These are phyloP conservation scores for Starmerella apicola DNA, from an alignment of 805 yeast species.

Conservation along the genomic window DNA sequence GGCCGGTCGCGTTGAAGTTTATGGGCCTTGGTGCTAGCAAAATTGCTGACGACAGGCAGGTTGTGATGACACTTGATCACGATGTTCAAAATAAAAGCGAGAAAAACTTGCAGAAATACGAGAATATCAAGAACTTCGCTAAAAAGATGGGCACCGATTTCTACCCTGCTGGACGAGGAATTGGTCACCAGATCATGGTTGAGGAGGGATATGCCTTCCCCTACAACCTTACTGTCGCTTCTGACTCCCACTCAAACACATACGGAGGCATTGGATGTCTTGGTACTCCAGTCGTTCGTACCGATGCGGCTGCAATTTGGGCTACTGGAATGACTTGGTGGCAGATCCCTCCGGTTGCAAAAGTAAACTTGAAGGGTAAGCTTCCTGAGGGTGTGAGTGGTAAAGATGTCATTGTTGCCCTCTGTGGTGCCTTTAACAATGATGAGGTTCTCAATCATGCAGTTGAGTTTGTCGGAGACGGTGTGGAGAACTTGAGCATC, in stretches of 20 bases:
- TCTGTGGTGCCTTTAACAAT: conserved; percentile 84
- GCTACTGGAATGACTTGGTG: conserved; percentile 99
- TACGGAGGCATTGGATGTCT: conserved; percentile 94
- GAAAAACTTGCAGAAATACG: conserved; percentile 76
- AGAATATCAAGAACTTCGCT: conserved; percentile 82
- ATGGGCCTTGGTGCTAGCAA: conserved; percentile 84
- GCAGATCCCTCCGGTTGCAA: conserved; percentile 99
- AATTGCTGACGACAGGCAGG: conserved; percentile 76
- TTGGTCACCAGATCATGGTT: conserved; percentile 98
- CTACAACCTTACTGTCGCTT: conserved; percentile 81
- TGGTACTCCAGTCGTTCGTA: conserved; percentile 96
- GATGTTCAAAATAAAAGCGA: conserved; percentile 92
- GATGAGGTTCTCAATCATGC: conserved; percentile 77
- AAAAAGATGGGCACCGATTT: conserved; percentile 84
- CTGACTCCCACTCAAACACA: conserved; percentile 95
- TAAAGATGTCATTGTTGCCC: conserved; percentile 90
- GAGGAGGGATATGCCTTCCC: conserved; percentile 99
- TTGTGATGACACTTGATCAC: conserved; percentile 93
- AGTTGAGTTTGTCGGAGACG: conserved; percentile 25
- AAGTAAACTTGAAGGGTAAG: conserved; percentile 71
- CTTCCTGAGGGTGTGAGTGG: conserved; percentile 86
- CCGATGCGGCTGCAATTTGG: conserved; percentile 99
- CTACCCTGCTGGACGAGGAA: conserved; percentile 98
- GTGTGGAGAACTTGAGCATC: conserved; percentile 22
- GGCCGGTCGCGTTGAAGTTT: conserved; percentile 98